Base-by-base conservation (phyloP, 2,329 filamentous ascomycete genomes). In the Diaporthe eres region DNA sequence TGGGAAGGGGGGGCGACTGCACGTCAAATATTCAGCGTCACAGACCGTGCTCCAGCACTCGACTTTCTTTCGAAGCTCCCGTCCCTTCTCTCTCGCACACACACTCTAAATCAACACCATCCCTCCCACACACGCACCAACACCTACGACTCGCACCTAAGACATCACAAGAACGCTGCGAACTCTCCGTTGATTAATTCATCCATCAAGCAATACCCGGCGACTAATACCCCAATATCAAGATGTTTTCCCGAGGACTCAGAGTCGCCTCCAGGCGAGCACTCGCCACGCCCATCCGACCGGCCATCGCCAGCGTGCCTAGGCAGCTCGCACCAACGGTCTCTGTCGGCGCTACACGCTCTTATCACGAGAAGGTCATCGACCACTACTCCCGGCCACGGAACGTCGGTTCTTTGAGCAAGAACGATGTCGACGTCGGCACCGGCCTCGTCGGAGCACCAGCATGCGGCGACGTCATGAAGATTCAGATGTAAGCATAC, bases 371-470 rank as follows among this genome's bases (percentile, higher is more conserved):
- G 82, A 89, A 89, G 83, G 88, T 94, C 79, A 89, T 97, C 79
- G 95, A 97, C 84, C 95, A 96, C 82, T 89, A 89, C 82, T 88
- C 87, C 61, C 86, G 86, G 74, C 88, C 88, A 60, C 88, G 89
- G 76, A 90, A 90, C 79, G 88, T 89, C 77, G 89, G 89, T 73
- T 90, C 89, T 75, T 86, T 90, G 83, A 86, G 89, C 84, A 97
- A 97, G 89, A 91, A 91, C 78, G 95, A 97, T 79, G 84, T 86
- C 74, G 94, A 97, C 78, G 96, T 98, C 77, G 96, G 96, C 79
- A 98, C 96, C 25, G 96, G 96, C 58, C 93, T 98, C 72, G 96
- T 98, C 53, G 92, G 97, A 74, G 95, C 95, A n/a, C 95, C 95
- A 68, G 95, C 95, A 44, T 96, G 94, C 83, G 95, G 95, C 85